A percentile compares a stretch with the other conserved stretches of the same genome.
Conservation (phyloP, 345 rosid genomes). For the Eucalyptus pauciflora region DNA sequence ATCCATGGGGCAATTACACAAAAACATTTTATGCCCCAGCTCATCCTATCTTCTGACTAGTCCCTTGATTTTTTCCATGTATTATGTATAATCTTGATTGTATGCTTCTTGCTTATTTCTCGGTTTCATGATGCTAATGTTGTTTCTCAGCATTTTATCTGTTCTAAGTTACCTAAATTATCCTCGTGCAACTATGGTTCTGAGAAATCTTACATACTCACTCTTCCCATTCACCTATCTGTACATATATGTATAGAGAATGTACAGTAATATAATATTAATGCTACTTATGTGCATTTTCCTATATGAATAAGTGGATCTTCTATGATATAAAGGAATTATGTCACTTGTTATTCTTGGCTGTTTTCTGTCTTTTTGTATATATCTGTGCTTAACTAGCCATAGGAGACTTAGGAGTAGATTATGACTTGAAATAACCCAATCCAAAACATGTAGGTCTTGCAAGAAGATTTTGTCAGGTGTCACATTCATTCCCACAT, state of each 20-base stretch:
- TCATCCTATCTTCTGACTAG: background rate
- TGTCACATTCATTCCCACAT: conserved; percentile 65
- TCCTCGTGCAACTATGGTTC: background rate
- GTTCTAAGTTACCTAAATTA: background rate
- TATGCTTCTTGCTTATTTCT: background rate
- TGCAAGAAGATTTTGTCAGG: conserved; percentile 78
- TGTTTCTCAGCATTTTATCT: background rate
- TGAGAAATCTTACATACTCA: background rate
- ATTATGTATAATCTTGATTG: background rate
- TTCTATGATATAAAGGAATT: background rate
- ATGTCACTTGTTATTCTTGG: background rate
- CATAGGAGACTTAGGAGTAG: background rate
- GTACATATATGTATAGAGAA: background rate
- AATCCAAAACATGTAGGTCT: conserved; percentile 27
- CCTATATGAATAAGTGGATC: background rate
- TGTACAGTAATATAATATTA: background rate
- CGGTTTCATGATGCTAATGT: background rate
- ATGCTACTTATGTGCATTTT: background rate
- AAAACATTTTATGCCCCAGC: background rate
- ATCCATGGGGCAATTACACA: background rate
- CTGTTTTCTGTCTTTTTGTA: background rate
- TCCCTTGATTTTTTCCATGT: background rate
- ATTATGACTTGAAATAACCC: background rate
- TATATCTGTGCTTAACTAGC: background rate
- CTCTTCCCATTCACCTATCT: background rate